Percentiles rank a stretch among this genome's conserved stretches.
Conservation (phyloP, 2,329 filamentous ascomycete species). For the Botrytis medusae region DNA sequence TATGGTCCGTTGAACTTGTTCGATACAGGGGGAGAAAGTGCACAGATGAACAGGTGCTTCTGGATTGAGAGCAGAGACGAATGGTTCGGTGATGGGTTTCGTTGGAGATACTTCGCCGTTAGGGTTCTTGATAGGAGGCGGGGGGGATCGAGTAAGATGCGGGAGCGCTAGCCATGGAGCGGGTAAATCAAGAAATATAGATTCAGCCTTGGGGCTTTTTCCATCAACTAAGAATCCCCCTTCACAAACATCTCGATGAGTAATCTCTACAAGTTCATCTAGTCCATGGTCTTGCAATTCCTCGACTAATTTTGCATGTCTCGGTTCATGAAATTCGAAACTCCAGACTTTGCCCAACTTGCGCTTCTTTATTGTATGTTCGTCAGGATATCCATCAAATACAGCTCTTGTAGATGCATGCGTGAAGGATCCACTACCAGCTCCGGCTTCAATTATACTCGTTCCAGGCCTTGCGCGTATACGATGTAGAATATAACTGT, state of each 20-base stretch:
- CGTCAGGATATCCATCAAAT: slow-evolving; percentile 65
- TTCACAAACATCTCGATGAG: slow-evolving; percentile 76
- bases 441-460: slow-evolving; percentile 75
- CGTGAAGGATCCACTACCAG: slow-evolving; percentile 81
- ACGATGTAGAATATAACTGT: slow-evolving; percentile 78
- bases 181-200: slow-evolving; percentile 77
- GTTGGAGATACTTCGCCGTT: slow-evolving; percentile 21
- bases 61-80: slow-evolving; percentile 67
- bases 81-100: slow-evolving; percentile 38
- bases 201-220: slow-evolving; percentile 61
- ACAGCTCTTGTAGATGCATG: slow-evolving; percentile 75
- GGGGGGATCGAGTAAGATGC: slow-evolving; percentile 63
- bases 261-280: slow-evolving; percentile 65
- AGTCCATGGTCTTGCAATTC: slow-evolving; percentile 71
- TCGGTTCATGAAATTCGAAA: slow-evolving; percentile 76
- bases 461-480: slow-evolving; percentile 72
- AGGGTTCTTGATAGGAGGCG: slow-evolving; percentile 17
- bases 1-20: slow-evolving; percentile 88
- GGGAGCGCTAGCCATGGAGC: slow-evolving; percentile 78
- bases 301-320: slow-evolving; percentile 65
- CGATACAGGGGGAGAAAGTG: slow-evolving; percentile 95
- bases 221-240: slow-evolving; percentile 66
- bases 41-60: slow-evolving; percentile 75
- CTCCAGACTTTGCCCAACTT: slow-evolving; percentile 72
- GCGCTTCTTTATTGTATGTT: slow-evolving; percentile 41